Conservation (phyloP, 2,329 filamentous ascomycete species). For the Fusarium sterilihyphosum region DNA sequence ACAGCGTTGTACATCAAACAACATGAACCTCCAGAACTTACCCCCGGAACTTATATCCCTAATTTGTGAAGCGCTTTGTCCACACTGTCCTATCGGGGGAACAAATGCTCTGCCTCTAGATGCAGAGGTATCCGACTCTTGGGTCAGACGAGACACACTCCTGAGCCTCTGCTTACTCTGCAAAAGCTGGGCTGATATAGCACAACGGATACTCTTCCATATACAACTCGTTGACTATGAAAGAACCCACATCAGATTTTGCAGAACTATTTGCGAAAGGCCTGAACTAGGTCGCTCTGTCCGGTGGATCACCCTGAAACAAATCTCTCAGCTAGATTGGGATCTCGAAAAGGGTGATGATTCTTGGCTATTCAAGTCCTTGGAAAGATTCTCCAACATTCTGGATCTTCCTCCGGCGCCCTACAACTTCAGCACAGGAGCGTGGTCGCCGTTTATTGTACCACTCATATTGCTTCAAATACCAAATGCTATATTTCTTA, state of each 20-base stretch:
- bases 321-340: not conserved
- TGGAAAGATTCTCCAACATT: accelerated
- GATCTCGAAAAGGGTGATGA: not conserved
- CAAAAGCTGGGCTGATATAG: not conserved
- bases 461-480: not conserved
- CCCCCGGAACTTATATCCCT: not conserved
- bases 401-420: not conserved
- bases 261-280: not conserved
- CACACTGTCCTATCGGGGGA: not conserved
- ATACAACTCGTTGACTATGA: no score
- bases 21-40: not conserved
- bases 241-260: not conserved
- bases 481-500: not conserved
- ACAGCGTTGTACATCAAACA: not conserved
- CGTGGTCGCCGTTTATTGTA: not conserved
- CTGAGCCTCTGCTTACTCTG: not conserved
- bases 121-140: not conserved
- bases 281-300: not conserved
- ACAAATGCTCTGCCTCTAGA: not conserved
- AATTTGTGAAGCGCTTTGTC: not conserved
- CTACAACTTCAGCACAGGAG: not conserved
- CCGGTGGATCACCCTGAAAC: not conserved
- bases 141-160: not conserved
- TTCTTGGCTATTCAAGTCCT: not conserved
- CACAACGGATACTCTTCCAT: constrained; percentile 10